Evolutionary conservation across 805 yeast species (phyloP), one percentile per base, ranked within the genome.

Genomic region (Metschnikowia proteae): DNA sequence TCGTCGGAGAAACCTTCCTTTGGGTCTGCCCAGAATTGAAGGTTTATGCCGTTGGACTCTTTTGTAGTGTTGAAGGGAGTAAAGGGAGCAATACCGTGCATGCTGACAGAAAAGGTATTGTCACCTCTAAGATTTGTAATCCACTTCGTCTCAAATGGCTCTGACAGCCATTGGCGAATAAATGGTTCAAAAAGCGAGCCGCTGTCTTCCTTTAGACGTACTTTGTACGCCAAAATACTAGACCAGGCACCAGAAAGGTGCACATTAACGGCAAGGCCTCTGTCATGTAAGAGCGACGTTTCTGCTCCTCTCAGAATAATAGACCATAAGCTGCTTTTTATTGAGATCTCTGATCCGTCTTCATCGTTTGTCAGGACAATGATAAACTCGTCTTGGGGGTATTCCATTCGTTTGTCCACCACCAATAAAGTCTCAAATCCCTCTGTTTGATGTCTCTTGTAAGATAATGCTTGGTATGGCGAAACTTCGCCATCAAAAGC

Each of bases 91-190:
- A 81, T 74, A 28, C 87, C 85, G 60, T 87, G 92, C 49, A 71
- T 64, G n/a, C 71, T 64, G 28, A 67, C 38, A 22, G 49, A 52
- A 6, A 67, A 32, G 22, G 33, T 31, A 11, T 71, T 61, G 22
- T 70, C 62, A 3, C 69, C 62, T 5, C 69, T 62, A 0, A 83
- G 50, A 47, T 83, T 75, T 6, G 85, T 65, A 58, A 83, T 86
- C 90, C 92, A 91, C 66, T 88, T 89, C 0, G 88, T 76, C 62
- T 91, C 97, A 56, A 70, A 76, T 0, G 87, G 86, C 32, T 81
- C 82, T 8, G 72, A 68, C 3, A 80, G 70, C 68, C 78, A 78
- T 63, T 90, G 96, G 48, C 89, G 75, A 3, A 86, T 64, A 33
- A 89, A 72, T 0, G 96, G 87, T 22, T 79, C 65, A 58, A 84